phyloP scores from a whole-genome alignment of 2,329 filamentous ascomycete species.

The Xylariomycetidae sp. region DNA sequence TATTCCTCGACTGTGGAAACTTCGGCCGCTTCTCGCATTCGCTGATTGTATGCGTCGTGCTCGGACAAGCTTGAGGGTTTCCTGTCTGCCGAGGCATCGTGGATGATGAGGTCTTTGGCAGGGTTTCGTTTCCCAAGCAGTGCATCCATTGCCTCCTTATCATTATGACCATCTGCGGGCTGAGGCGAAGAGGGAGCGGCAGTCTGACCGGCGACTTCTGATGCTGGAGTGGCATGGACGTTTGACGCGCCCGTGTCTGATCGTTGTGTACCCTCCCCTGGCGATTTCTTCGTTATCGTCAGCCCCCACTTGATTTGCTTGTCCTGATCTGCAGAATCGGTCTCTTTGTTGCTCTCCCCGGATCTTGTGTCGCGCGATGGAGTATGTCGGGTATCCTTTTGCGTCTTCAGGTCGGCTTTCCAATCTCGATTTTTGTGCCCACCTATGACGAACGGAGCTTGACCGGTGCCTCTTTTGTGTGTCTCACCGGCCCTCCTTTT shows the following conservation, averaged over 20 bases:
- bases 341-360: slow-evolving; percentile 12
- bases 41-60: slow-evolving; percentile 61
- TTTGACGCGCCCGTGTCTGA: slow-evolving; percentile 10
- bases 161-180: slow-evolving; percentile 21
- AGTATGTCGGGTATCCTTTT: slow-evolving; percentile 8
- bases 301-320: slow-evolving; percentile 34
- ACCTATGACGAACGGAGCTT: slow-evolving; percentile 20
- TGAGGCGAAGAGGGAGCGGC: slow-evolving; percentile 1
- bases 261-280: slow-evolving; percentile 5
- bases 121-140: slow-evolving; percentile 49
- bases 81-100: slow-evolving; percentile 17
- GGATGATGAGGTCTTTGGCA: slow-evolving; percentile 47
- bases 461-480: slow-evolving; percentile 9
- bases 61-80: slow-evolving; percentile 40
- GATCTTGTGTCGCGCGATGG: slow-evolving; percentile 2
- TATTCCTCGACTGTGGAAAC: slow-evolving; percentile 77
- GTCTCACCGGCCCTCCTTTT: slow-evolving; percentile 8
- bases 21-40: slow-evolving; percentile 67
- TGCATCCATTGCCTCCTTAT: slow-evolving; percentile 58
- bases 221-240: neutral
- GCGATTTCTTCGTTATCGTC: slow-evolving; percentile 24
- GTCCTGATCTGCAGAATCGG: slow-evolving; percentile 25
- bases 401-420: slow-evolving; percentile 24
- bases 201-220: neutral
- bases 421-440: slow-evolving; percentile 29